Conservation (phyloP, 2,329 filamentous ascomycete species). For the Metarhizium robertsii region DNA sequence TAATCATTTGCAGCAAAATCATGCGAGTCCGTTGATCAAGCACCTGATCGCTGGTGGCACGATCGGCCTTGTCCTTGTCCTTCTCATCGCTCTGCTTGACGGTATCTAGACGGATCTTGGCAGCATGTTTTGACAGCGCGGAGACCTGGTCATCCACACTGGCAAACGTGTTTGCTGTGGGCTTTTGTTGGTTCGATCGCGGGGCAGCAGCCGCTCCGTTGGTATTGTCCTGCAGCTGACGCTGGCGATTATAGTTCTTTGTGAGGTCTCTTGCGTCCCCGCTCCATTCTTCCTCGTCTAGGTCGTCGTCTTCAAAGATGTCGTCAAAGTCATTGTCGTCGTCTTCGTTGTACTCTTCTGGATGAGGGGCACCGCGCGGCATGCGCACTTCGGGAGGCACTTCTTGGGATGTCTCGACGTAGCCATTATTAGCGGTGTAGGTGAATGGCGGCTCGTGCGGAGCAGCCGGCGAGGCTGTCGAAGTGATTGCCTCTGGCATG, state of each 20-base stretch:
- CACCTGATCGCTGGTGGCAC: constrained; percentile 90
- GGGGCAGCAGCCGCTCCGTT: constrained; percentile 39
- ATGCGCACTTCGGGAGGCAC: constrained; percentile 21
- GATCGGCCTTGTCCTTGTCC: constrained; percentile 81
- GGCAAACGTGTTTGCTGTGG: constrained; percentile 67
- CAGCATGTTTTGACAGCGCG: constrained; percentile 74
- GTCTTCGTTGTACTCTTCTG: constrained; percentile 19
- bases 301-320: constrained; percentile 42
- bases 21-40: constrained; percentile 89
- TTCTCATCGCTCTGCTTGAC: constrained; percentile 43
- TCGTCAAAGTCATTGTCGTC: constrained; percentile 32
- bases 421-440: constrained; percentile 34
- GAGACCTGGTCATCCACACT: constrained; percentile 82
- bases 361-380: constrained; percentile 15
- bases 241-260: constrained; percentile 82
- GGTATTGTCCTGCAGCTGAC: constrained; percentile 46
- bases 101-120: constrained; percentile 72
- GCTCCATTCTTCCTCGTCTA: constrained; percentile 54
- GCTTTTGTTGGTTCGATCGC: constrained; percentile 69
- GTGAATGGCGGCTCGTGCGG: constrained; percentile 36
- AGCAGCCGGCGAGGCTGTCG: constrained; percentile 25
- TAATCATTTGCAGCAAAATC: constrained; percentile 94
- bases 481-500: constrained; percentile 13
- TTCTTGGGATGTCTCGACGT: constrained; percentile 26
- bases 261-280: constrained; percentile 60